Evolutionary conservation across 495 filamentous ascomycete genomes (phyloP).

Genomic region (Lichina pygmaea): DNA sequence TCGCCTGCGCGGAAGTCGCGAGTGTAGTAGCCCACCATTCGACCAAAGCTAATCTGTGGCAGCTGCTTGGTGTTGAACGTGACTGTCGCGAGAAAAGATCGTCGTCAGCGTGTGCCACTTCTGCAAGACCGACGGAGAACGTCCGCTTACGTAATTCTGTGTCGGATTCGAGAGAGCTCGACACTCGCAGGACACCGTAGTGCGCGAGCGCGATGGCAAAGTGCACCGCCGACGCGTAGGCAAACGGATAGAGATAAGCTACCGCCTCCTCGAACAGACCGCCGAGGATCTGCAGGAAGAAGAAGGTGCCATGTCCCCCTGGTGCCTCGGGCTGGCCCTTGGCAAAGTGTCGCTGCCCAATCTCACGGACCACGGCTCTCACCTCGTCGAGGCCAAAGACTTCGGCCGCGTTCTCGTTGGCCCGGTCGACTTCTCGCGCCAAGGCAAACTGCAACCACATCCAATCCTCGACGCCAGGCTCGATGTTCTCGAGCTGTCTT

Average conservation of each 20-base stretch:
- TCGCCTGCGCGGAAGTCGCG: constrained; percentile 77
- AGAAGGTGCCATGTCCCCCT: constrained; percentile 66
- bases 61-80: constrained; percentile 45
- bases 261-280: constrained; percentile 94
- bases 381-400: constrained; percentile 72
- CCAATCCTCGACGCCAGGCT: constrained; percentile 73
- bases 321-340: constrained; percentile 32
- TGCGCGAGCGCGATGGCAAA: constrained; percentile 75
- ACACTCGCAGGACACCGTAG: constrained; percentile 73
- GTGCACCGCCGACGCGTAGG: constrained; percentile 79
- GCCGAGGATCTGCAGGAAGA: constrained; percentile 67
- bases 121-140: constrained; percentile 2
- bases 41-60: constrained; percentile 81
- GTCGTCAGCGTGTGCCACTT: not conserved
- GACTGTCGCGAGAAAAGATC: constrained; percentile 11
- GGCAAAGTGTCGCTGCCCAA: constrained; percentile 69
- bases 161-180: constrained; percentile 37
- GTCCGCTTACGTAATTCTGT: constrained; percentile 42
- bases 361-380: constrained; percentile 57
- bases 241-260: constrained; percentile 64
- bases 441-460: constrained; percentile 91
- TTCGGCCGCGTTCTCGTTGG: constrained; percentile 63
- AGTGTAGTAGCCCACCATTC: constrained; percentile 84
- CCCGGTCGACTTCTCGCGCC: constrained; percentile 60
- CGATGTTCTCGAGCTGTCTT: constrained; percentile 54